These are phyloP conservation scores for Esteya vermicola DNA, from an alignment of 2,329 filamentous ascomycete species.

Conservation along the genomic window DNA sequence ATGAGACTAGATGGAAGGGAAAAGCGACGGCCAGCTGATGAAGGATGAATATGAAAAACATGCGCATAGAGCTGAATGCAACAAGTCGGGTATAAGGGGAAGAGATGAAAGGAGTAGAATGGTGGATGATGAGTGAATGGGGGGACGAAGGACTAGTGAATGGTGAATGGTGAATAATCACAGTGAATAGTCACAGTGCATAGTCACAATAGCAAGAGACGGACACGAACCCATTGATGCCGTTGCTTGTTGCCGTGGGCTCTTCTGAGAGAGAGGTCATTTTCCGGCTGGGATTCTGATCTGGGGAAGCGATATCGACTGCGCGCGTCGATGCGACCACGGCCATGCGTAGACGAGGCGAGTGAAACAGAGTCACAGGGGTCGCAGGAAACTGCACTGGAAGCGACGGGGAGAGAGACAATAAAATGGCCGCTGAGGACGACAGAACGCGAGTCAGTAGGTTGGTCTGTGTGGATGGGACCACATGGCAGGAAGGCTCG, in stretches of 20 bases:
- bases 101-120: too few relatives aligned
- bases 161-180: neutral
- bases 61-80: too few relatives aligned
- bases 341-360: constrained; percentile 31
- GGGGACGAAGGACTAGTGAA: too few relatives aligned
- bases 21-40: too few relatives aligned
- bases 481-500: too few relatives aligned
- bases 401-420: constrained; percentile 24
- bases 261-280: constrained; percentile 36
- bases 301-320: constrained; percentile 24
- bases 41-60: too few relatives aligned
- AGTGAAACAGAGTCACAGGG: too few relatives aligned
- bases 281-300: constrained; percentile 33
- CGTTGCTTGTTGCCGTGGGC: constrained; percentile 12
- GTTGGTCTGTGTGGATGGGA: too few relatives aligned
- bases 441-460: neutral
- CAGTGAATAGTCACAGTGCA: neutral
- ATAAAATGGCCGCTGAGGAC: neutral
- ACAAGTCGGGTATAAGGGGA: too few relatives aligned
- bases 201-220: neutral
- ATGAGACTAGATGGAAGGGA: too few relatives aligned
- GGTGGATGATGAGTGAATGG: too few relatives aligned
- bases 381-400: constrained; percentile 11
- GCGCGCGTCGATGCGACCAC: constrained; percentile 35
- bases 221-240: constrained; percentile 42